These are phyloP conservation scores for Pythium dissimile DNA, from an alignment of 352 stramenopile genomes.

Conservation along the genomic window DNA sequence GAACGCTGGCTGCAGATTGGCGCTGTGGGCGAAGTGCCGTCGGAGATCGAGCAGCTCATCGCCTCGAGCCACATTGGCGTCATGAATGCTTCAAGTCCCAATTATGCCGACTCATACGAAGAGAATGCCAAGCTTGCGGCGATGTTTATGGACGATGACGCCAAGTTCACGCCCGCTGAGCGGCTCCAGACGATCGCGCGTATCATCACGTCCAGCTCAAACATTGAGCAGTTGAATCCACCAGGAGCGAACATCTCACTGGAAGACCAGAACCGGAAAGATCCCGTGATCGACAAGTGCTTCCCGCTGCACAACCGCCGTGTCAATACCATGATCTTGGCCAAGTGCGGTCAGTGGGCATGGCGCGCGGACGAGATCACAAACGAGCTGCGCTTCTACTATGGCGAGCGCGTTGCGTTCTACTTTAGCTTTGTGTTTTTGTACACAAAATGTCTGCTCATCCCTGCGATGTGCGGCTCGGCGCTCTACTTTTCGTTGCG, in stretches of 20 bases:
- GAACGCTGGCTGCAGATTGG: conserved; percentile 86
- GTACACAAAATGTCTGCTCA: conserved; percentile 76
- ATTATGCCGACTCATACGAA: conserved; percentile 21
- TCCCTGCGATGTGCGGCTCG: conserved; percentile 55
- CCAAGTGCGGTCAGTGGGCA: conserved; percentile 73
- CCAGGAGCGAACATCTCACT: conserved; percentile 73
- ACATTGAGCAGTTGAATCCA: conserved; percentile 71
- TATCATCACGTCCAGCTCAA: conserved; percentile 80
- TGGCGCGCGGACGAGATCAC: conserved; percentile 79
- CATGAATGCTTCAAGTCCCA: conserved; percentile 24
- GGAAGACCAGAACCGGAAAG: conserved; percentile 71
- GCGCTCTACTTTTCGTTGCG: conserved; percentile 66
- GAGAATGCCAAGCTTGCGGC: conserved; percentile 18
- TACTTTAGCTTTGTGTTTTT: conserved; percentile 86
- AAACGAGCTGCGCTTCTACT: conserved; percentile 81
- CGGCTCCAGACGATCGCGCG: conserved; percentile 82
- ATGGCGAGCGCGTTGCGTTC: conserved; percentile 81
- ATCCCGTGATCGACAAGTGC: conserved; percentile 71
- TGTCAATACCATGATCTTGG: conserved; percentile 62
- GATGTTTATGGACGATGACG: conserved; percentile 42
- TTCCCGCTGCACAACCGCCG: conserved; percentile 85
- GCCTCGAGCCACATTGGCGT: conserved; percentile 65
- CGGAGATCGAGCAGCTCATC: conserved; percentile 84
- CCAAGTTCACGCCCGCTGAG: conserved; percentile 80
- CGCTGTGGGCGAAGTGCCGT: conserved; percentile 80